Conservation (phyloP, 1,284 basidiomycete genomes). For the Moesziomyces sp. region DNA sequence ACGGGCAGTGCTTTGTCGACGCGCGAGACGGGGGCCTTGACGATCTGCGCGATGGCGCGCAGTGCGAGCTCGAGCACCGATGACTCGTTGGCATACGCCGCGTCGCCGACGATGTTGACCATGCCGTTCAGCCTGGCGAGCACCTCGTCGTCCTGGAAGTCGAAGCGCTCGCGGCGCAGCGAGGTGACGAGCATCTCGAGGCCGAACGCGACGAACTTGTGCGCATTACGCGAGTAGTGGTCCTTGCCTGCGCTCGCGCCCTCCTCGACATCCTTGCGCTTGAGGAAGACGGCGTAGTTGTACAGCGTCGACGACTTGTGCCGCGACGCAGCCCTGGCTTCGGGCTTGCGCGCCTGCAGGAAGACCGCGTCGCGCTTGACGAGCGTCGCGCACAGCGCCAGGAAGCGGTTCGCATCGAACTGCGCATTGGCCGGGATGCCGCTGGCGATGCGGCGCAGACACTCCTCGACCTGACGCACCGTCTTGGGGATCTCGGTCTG, state of each 20-base stretch:
- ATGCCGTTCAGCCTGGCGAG: conserved; percentile 86
- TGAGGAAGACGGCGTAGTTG: conserved; percentile 48
- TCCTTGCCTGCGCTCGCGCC: conserved; percentile 57
- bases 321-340: conserved; percentile 27
- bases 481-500: conserved; percentile 83
- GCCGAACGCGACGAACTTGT: conserved; percentile 90
- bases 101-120: conserved; percentile 88
- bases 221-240: conserved; percentile 71
- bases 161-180: conserved; percentile 84
- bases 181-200: conserved; percentile 91
- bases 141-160: conserved; percentile 79
- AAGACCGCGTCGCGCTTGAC: conserved; percentile 83
- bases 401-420: conserved; percentile 77
- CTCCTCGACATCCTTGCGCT: conserved; percentile 60
- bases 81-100: conserved; percentile 85
- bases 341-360: conserved; percentile 46
- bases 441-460: conserved; percentile 81
- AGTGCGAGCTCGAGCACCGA: conserved; percentile 83
- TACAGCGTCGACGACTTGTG: conserved; percentile 32
- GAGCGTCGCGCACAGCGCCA: conserved; percentile 87
- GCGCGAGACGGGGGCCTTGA: conserved; percentile 84
- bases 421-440: conserved; percentile 86
- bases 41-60: conserved; percentile 82
- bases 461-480: conserved; percentile 89
- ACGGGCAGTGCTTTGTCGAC: conserved; percentile 83